Conservation (phyloP, 164 flowering plant genomes). For the Macadamia integrifolia region DNA sequence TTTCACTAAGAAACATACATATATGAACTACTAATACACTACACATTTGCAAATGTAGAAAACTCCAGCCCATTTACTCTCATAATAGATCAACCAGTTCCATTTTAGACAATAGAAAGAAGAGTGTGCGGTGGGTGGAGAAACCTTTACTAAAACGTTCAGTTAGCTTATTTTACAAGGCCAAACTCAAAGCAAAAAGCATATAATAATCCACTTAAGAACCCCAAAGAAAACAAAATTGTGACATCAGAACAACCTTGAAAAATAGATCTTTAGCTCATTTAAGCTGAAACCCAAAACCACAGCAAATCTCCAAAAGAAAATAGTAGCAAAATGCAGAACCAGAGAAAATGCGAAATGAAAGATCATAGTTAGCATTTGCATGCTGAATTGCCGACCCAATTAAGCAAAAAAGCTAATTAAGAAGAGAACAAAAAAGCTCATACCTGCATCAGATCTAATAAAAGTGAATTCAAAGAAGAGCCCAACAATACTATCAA, state of each 20-base stretch:
- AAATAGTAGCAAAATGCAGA: neutral
- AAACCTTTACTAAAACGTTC: no score
- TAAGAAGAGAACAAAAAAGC: constrained; percentile 6
- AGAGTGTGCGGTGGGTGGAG: neutral
- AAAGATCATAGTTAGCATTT: constrained; percentile 29
- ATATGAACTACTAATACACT: neutral
- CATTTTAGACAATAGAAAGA: neutral
- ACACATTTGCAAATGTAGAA: neutral
- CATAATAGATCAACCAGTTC: neutral
- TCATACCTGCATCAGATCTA: constrained; percentile 52
- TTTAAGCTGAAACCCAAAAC: neutral
- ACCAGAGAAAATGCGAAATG: neutral
- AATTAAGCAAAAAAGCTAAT: constrained; percentile 11
- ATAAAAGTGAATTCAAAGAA: constrained; percentile 39
- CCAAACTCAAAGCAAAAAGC: no score
- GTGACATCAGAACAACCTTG: constrained; percentile 6
- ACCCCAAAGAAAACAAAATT: constrained; percentile 4
- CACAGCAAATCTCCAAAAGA: no score
- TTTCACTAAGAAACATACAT: no score
- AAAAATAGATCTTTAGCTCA: constrained; percentile 17
- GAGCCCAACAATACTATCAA: constrained; percentile 8
- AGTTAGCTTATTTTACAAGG: no score
- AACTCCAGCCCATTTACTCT: neutral
- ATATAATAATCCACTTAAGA: neutral
- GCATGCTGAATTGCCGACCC: constrained; percentile 30